Conservation (phyloP, 169 alveolate genomes). For the Plasmodium knowlesi region DNA sequence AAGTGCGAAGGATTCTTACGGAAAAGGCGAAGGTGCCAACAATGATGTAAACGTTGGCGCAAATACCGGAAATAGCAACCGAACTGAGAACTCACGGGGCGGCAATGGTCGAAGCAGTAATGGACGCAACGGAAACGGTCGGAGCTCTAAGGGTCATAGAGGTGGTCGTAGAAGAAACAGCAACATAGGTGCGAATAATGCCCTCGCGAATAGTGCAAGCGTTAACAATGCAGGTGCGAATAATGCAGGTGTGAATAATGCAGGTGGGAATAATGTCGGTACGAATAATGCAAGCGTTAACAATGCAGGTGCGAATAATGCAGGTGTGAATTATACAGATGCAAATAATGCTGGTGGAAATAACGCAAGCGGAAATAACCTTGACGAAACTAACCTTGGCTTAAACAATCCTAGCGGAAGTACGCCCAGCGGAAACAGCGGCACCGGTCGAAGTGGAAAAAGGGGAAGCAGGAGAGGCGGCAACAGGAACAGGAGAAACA, state of each 20-base stretch:
- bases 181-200: background rate
- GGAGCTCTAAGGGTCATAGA: slow-evolving; percentile 2
- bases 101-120: background rate
- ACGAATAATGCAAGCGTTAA: background rate
- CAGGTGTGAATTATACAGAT: background rate
- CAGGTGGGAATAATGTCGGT: no score
- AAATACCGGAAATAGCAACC: slow-evolving; percentile 4
- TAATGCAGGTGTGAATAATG: background rate
- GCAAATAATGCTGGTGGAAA: background rate
- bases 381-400: background rate
- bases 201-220: no score
- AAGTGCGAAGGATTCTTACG: background rate
- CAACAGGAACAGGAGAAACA: slow-evolving; percentile 8
- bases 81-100: background rate
- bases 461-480: background rate
- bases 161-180: background rate
- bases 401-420: background rate
- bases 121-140: background rate
- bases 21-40: background rate
- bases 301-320: background rate
- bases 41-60: slow-evolving; percentile 6
- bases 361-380: background rate
- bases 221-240: background rate
- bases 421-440: background rate
- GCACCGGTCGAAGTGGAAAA: background rate